These are phyloP conservation scores for Polymyxa betae DNA, from an alignment of 208 protist genomes.

Conservation along the genomic window DNA sequence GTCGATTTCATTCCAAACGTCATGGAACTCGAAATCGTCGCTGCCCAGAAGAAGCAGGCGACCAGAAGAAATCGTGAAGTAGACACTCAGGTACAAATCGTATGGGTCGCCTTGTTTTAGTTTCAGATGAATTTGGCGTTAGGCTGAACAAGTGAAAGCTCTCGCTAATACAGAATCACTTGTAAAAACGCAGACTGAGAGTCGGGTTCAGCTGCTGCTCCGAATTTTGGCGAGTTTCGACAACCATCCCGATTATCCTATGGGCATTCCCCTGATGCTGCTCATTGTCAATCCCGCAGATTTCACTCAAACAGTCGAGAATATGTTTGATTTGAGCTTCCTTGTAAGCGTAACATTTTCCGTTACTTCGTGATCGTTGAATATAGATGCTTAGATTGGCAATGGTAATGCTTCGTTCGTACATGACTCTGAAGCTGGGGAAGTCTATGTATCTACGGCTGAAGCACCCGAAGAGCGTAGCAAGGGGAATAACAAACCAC, in stretches of 20 bases:
- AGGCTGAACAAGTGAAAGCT: not conserved
- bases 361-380: not conserved
- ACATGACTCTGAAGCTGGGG: not conserved
- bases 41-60: not conserved
- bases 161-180: not conserved
- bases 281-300: constrained; percentile 14
- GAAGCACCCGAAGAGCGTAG: too few species aligned
- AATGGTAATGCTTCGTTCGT: not conserved
- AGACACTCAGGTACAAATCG: not conserved
- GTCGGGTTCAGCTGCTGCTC: not conserved
- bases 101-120: not conserved
- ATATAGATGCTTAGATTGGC: not conserved
- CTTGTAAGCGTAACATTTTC: not conserved
- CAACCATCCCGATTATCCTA: not conserved
- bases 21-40: not conserved
- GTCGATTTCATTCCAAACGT: not conserved
- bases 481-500: too few species aligned
- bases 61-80: not conserved
- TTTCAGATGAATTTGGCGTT: not conserved
- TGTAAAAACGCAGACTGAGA: constrained; percentile 5
- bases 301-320: constrained; percentile 43
- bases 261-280: not conserved
- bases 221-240: not conserved
- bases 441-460: too few species aligned
- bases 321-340: constrained; percentile 34